These are phyloP conservation scores for Aureobasidium sp. DNA, from an alignment of 2,329 filamentous ascomycete species.

Conservation along the genomic window DNA sequence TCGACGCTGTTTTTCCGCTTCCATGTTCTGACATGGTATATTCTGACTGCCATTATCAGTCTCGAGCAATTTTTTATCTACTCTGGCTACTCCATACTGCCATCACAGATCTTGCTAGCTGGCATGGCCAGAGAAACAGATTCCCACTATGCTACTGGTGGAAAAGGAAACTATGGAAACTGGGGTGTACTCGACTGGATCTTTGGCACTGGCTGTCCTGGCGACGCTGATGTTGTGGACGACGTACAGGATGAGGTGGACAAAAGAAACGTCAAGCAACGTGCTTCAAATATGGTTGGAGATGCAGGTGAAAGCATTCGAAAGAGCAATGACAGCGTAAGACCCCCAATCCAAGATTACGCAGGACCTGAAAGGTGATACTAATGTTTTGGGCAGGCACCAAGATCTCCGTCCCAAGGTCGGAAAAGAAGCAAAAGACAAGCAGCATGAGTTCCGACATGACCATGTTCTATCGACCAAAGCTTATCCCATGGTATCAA, in stretches of 20 bases:
- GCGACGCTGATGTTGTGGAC: conserved; percentile 43
- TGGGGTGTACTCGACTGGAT: conserved; percentile 57
- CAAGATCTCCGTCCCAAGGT: not conserved
- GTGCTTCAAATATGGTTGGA: conserved; percentile 24
- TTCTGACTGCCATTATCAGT: conserved; percentile 56
- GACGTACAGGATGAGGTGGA: conserved; percentile 48
- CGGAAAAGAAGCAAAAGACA: conserved; percentile 1
- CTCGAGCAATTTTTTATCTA: conserved; percentile 58
- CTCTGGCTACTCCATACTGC: conserved; percentile 59
- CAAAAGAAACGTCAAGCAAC: conserved; percentile 44
- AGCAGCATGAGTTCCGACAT: not conserved
- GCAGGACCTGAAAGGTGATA: not conserved
- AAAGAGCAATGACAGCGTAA: conserved; percentile 8
- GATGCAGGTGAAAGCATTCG: conserved; percentile 22
- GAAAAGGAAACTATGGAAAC: conserved; percentile 46
- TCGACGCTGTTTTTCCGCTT: conserved; percentile 57
- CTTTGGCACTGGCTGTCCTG: conserved; percentile 39
- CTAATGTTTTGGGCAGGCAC: not conserved
- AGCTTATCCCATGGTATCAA: no score
- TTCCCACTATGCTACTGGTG: conserved; percentile 45
- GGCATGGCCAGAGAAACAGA: conserved; percentile 51
- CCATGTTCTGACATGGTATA: conserved; percentile 63
- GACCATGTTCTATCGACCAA: not conserved
- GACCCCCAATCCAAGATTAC: not conserved
- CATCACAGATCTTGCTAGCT: conserved; percentile 48